phyloP scores from a whole-genome alignment of 306 rosid genomes.

The Trifolium repens region DNA sequence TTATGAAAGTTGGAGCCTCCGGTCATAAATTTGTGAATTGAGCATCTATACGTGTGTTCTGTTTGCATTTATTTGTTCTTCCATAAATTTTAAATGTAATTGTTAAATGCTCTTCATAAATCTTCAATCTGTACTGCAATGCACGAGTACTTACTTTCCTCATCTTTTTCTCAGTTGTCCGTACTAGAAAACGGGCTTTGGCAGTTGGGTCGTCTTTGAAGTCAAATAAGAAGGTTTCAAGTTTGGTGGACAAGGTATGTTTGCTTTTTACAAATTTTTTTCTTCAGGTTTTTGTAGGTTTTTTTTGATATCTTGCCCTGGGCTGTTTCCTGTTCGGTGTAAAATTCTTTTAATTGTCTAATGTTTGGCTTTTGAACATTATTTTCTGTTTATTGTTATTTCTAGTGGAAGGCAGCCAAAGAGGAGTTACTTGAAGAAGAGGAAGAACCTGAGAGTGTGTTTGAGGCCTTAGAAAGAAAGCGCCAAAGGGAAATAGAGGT shows the following conservation, averaged over 20 bases:
- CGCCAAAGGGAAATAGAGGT: slow-evolving; percentile 97
- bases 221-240: slow-evolving; percentile 92
- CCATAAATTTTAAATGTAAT: slow-evolving; percentile 18
- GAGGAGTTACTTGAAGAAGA: slow-evolving; percentile 94
- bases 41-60: not conserved
- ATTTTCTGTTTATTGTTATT: slow-evolving; percentile 32
- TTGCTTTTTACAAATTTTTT: not conserved
- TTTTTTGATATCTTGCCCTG: not conserved
- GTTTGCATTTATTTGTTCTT: slow-evolving; percentile 13
- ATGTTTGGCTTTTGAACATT: slow-evolving; percentile 15
- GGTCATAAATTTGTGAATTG: too few species aligned
- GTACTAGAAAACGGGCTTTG: slow-evolving; percentile 69
- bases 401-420: slow-evolving; percentile 98
- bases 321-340: not conserved
- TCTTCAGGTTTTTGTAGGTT: not conserved
- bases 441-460: slow-evolving; percentile 80
- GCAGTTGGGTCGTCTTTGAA: slow-evolving; percentile 83
- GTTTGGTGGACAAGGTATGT: slow-evolving; percentile 85
- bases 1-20: too few species aligned
- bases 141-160: slow-evolving; percentile 32
- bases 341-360: slow-evolving; percentile 28
- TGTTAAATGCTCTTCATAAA: slow-evolving; percentile 11
- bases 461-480: slow-evolving; percentile 80
- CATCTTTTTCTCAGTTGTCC: slow-evolving; percentile 52
- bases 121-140: not conserved